Evolutionary conservation across 2,329 filamentous ascomycete genomes (phyloP).

Genomic region (Fusarium agapanthi): DNA sequence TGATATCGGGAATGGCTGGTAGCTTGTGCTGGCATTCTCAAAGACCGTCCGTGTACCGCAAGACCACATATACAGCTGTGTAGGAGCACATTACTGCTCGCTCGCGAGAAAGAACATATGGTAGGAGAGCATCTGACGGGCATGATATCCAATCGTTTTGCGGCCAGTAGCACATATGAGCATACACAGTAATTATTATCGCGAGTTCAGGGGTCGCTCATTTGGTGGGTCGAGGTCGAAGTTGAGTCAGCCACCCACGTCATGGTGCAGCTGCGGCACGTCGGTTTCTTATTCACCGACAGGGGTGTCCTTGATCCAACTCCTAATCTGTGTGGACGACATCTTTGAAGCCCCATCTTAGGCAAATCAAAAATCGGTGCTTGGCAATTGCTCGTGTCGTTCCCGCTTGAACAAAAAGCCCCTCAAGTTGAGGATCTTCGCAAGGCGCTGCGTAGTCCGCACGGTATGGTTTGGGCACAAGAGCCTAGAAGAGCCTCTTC

Average conservation of each 20-base stretch:
- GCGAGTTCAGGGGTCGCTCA: conserved; percentile 33
- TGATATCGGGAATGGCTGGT: neutral
- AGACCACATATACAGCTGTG: neutral
- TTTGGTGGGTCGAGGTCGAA: conserved; percentile 2
- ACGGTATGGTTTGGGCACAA: neutral
- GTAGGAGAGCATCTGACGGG: conserved; percentile 14
- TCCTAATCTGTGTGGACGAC: neutral
- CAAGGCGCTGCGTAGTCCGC: neutral
- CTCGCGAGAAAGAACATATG: neutral
- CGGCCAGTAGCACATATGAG: conserved; percentile 7
- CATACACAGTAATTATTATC: neutral
- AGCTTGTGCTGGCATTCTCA: neutral
- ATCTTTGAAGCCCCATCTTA: neutral
- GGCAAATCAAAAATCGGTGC: conserved; percentile 23
- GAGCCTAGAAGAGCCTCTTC: neutral
- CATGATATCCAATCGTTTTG: conserved; percentile 12
- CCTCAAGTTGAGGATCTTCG: conserved; percentile 5
- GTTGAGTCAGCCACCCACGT: conserved; percentile 38
- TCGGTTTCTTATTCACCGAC: conserved; percentile 30
- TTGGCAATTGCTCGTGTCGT: conserved; percentile 22
- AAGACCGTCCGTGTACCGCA: neutral
- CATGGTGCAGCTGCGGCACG: conserved; percentile 33
- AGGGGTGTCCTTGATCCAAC: neutral
- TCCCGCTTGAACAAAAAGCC: conserved; percentile 13
- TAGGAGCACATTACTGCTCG: neutral